These are phyloP conservation scores for Phyllosticta paracitricarpa DNA, from an alignment of 2,329 filamentous ascomycete species.

Conservation along the genomic window DNA sequence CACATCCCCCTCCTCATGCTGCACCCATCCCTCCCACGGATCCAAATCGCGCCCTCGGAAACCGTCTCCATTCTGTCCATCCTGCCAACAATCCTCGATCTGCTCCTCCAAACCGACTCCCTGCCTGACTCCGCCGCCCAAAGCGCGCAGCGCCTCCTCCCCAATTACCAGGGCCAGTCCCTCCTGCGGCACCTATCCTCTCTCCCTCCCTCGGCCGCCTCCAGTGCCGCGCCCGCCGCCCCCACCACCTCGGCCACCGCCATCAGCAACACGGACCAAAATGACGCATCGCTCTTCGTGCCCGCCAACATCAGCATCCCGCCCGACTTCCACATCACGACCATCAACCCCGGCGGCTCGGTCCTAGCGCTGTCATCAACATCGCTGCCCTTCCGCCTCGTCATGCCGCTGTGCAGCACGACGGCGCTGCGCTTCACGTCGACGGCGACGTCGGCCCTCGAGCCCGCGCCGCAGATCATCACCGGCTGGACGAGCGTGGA, in stretches of 20 bases:
- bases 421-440: slow-evolving; percentile 27
- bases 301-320: slow-evolving; percentile 14
- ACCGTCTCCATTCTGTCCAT: slow-evolving; percentile 32
- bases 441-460: slow-evolving; percentile 24
- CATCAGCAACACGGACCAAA: neutral
- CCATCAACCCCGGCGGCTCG: slow-evolving; percentile 19
- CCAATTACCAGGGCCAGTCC: slow-evolving; percentile 39
- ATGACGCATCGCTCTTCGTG: neutral
- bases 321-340: slow-evolving; percentile 17
- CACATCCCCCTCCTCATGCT: slow-evolving; percentile 35
- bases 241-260: neutral
- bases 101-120: slow-evolving; percentile 32
- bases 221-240: neutral
- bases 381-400: slow-evolving; percentile 15
- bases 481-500: slow-evolving; percentile 17
- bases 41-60: slow-evolving; percentile 31
- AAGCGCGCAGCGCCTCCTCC: slow-evolving; percentile 31
- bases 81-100: slow-evolving; percentile 37
- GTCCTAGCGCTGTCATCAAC: slow-evolving; percentile 17
- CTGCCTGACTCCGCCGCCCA: slow-evolving; percentile 22
- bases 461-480: slow-evolving; percentile 15
- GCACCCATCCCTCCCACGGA: slow-evolving; percentile 34
- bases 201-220: neutral
- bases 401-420: slow-evolving; percentile 18
- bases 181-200: slow-evolving; percentile 26